Conservation (phyloP, 129 eudicot species). For the Silybum marianum region DNA sequence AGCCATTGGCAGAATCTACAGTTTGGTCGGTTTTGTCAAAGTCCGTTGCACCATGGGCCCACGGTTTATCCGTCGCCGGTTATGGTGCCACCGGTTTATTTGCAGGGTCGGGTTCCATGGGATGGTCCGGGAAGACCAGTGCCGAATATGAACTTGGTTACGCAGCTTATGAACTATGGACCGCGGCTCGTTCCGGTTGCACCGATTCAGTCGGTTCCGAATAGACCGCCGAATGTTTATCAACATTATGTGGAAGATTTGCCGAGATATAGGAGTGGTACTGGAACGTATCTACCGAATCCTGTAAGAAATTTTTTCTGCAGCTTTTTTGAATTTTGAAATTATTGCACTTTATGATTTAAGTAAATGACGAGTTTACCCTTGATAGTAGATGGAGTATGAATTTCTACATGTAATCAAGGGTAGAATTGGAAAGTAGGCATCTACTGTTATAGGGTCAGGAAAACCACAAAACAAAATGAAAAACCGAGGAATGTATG, state of each 20-base stretch:
- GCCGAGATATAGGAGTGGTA: constrained; percentile 90
- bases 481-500: too few relatives aligned
- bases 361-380: background rate
- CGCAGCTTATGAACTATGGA: constrained; percentile 85
- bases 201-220: constrained; percentile 62
- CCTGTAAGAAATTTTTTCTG: constrained; percentile 59
- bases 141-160: constrained; percentile 57
- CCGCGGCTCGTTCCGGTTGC: constrained; percentile 71
- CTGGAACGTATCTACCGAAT: constrained; percentile 92
- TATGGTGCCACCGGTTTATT: constrained; percentile 84
- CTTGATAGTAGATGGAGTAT: background rate
- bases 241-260: constrained; percentile 75
- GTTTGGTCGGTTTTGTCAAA: constrained; percentile 80
- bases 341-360: background rate
- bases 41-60: constrained; percentile 57
- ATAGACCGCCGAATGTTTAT: constrained; percentile 64
- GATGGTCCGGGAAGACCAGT: constrained; percentile 90
- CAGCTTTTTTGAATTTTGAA: background rate
- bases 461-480: too few relatives aligned
- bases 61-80: constrained; percentile 62
- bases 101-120: constrained; percentile 86
- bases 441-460: background rate
- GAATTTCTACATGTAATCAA: background rate
- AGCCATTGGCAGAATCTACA: constrained; percentile 96
- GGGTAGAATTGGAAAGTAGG: background rate